Base-by-base conservation (phyloP, 2,329 filamentous ascomycete genomes). In the Clonostachys sp. region DNA sequence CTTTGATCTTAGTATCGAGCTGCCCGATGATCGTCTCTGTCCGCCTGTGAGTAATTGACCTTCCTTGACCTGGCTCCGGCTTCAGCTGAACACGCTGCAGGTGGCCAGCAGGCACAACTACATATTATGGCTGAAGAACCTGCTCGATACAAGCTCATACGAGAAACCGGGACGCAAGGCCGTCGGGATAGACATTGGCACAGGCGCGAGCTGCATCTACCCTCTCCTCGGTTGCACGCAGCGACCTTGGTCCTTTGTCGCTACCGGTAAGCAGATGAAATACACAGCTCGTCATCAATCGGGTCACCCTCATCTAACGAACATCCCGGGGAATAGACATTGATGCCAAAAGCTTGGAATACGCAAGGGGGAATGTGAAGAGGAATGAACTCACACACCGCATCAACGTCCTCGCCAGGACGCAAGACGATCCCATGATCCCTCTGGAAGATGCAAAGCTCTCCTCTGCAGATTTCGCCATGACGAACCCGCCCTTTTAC, bases 401-500 rank as follows among this genome's bases (percentile, higher is more conserved):
- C 0, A 86, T 95, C 48, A 80, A 66, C 5, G 61, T 96, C 1
- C 57, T 89, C 1, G 63, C 75, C 39, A 83, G 82, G 2, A 63
- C 69, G 0, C 55, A 70, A 0, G 60, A 68, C 0, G 79, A 77
- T 35, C 56, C 70, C 0, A 68, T 96, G 2, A 75, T 97, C 6
- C 84, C 87, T 0, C 60, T 90, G 0, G 71, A 82, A 38, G 73
- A 73, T 1, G 59, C 84, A 1, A 65, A 63, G 18, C 61, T 79
- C 5, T 61, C 68, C 8, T 59, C 52, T 4, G 73, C 95, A 41
- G 85, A 92, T 61, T 96, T 97, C 62, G 83, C 81, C 49, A 95
- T 97, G 83, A 92, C 87, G 53, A 99, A 99, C 55, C 94, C 94
- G 0, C 94, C 94, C 0, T 99, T 99, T 68, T 97, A 96, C 70